Conservation (phyloP, 306 rosid species). For the Casuarina cunninghamiana region DNA sequence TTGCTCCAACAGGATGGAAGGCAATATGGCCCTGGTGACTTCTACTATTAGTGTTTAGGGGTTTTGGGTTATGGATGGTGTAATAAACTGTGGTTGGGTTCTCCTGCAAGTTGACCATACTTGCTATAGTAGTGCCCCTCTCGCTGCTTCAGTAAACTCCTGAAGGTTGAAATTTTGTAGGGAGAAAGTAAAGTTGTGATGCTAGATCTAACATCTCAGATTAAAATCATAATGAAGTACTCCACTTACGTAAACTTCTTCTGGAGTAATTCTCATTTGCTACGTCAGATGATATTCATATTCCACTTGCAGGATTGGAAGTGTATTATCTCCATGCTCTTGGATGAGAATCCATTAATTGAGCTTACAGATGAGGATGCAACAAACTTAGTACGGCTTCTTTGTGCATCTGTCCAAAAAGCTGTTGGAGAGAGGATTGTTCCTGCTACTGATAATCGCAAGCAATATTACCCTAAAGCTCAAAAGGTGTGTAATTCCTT, state of each 20-base stretch:
- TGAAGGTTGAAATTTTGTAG: neutral
- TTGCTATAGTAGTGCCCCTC: neutral
- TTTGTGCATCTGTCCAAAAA: conserved; percentile 86
- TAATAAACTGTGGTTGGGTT: neutral
- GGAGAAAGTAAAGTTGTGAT: neutral
- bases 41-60: neutral
- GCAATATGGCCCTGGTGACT: neutral
- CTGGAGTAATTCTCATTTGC: conserved; percentile 23
- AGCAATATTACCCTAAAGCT: conserved; percentile 80
- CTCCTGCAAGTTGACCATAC: neutral
- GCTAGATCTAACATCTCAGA: neutral
- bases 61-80: neutral
- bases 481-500: conserved; percentile 65
- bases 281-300: conserved; percentile 23
- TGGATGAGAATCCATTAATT: conserved; percentile 66
- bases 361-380: conserved; percentile 89
- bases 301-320: conserved; percentile 88
- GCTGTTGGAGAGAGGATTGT: conserved; percentile 98
- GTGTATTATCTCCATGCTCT: conserved; percentile 84
- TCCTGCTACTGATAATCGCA: conserved; percentile 79
- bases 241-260: neutral
- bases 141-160: neutral
- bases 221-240: neutral
- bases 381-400: conserved; percentile 91
- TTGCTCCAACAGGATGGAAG: neutral